Conservation (phyloP, 129 eudicot species). For the Artemisia tridentata region DNA sequence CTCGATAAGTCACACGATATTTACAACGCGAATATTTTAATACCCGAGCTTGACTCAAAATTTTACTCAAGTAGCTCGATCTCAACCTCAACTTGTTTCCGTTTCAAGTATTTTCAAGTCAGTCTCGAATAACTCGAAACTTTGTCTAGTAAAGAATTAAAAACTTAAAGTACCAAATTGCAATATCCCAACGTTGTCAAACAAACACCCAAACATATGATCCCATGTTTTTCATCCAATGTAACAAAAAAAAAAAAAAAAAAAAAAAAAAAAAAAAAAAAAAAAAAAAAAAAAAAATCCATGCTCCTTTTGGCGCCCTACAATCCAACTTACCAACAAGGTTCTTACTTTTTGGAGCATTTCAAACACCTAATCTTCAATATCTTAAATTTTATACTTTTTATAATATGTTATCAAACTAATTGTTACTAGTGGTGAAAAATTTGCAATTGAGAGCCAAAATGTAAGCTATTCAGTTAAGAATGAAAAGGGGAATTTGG, state of each 20-base stretch:
- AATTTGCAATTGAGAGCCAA: constrained; percentile 58
- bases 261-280: background rate
- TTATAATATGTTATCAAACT: background rate
- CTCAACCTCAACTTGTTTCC: too few relatives aligned
- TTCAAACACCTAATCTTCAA: constrained; percentile 29
- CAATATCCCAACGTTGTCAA: too few relatives aligned
- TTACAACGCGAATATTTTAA: too few relatives aligned
- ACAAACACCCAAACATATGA: background rate
- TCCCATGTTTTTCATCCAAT: background rate
- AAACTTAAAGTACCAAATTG: too few relatives aligned
- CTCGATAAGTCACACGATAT: too few relatives aligned
- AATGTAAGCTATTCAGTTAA: constrained; percentile 55
- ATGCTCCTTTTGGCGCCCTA: constrained; percentile 26
- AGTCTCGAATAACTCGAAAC: too few relatives aligned
- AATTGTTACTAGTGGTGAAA: constrained; percentile 29
- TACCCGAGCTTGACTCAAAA: too few relatives aligned
- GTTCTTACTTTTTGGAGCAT: constrained; percentile 25
- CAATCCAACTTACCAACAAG: constrained; percentile 37
- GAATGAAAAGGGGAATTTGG: constrained; percentile 37
- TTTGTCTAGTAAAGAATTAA: too few relatives aligned
- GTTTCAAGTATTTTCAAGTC: too few relatives aligned
- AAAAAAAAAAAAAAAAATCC: too few relatives aligned
- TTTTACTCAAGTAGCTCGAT: too few relatives aligned
- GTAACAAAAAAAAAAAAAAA: background rate
- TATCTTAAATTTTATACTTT: background rate